Base-by-base conservation (phyloP, 208 protist genomes). In the Tetramitus jugosus region DNA sequence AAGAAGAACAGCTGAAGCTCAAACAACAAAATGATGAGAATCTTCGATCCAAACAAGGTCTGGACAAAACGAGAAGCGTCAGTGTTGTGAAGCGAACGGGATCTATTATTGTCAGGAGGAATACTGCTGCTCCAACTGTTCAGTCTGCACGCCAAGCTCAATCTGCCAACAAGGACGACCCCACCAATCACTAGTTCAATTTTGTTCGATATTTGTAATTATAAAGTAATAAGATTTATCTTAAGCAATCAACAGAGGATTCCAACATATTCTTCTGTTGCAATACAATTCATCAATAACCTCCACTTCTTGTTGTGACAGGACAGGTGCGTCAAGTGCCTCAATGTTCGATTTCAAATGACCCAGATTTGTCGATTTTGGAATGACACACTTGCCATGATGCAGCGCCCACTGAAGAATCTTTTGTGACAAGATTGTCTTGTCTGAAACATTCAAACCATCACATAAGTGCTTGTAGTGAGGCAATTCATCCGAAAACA, bases 401-500 rank as follows among this genome's bases (percentile, higher is more conserved):
- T 71, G 23, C 8, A 71, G 33, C n/a, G 49, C 35, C 35, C 65
- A 71, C 65, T n/a, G n/a, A n/a, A n/a, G n/a, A n/a, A n/a, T n/a
- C n/a, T n/a, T n/a, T n/a, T n/a, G n/a, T n/a, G n/a, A n/a, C n/a
- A n/a, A n/a, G n/a, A n/a, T n/a, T n/a, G n/a, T n/a, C n/a, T n/a
- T n/a, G n/a, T n/a, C n/a, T n/a, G n/a, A n/a, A n/a, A n/a, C n/a
- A n/a, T n/a, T n/a, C n/a, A n/a, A n/a, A n/a, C n/a, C n/a, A n/a
- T n/a, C 13, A 37, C 35, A 23, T 71, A 14, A 37, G 26, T 17
- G 20, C 1, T 7, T 71, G 0, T 37, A 35, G 10, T 49, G 13
- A 49, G 10, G n/a, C 26, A 37, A 69, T 49, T 71, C 35, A 26
- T 14, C 10, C 35, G 3, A 7, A 8, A 71, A 40, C 49, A 71